These are phyloP conservation scores for Penicillium sp. DNA, from an alignment of 2,329 filamentous ascomycete genomes.

Conservation along the genomic window DNA sequence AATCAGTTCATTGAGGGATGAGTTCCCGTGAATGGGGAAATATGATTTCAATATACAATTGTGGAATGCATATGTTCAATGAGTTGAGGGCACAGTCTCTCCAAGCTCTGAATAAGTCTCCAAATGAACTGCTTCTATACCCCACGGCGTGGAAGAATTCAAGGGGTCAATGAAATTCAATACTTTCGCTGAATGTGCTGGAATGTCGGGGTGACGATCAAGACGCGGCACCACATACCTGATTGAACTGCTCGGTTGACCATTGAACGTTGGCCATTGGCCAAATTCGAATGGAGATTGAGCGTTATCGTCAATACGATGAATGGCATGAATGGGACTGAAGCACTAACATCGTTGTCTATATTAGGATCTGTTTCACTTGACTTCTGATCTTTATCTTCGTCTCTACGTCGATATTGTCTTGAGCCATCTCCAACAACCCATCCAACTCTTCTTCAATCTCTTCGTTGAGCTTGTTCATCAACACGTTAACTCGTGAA, in stretches of 20 bases:
- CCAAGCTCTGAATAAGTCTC: slow-evolving; percentile 11
- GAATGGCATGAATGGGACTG: not conserved
- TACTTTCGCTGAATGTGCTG: slow-evolving; percentile 16
- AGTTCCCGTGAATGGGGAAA: slow-evolving; percentile 3
- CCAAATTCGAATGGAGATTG: not conserved
- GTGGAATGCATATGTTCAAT: slow-evolving; percentile 16
- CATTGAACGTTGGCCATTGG: not conserved
- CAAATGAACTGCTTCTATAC: slow-evolving; percentile 9
- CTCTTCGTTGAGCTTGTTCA: slow-evolving; percentile 28
- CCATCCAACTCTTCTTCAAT: slow-evolving; percentile 17
- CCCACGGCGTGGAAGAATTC: not conserved
- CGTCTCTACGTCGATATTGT: slow-evolving; percentile 21
- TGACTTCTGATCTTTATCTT: slow-evolving; percentile 5
- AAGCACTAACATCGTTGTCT: slow-evolving; percentile 3
- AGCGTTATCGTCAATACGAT: not conserved
- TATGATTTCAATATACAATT: slow-evolving; percentile 11
- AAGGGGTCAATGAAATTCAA: slow-evolving; percentile 19
- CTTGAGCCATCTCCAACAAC: slow-evolving; percentile 25
- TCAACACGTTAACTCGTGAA: slow-evolving; percentile 32
- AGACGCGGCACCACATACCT: slow-evolving; percentile 25
- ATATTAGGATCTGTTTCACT: slow-evolving; percentile 3
- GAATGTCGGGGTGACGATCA: slow-evolving; percentile 12
- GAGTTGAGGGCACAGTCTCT: not conserved
- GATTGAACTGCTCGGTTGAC: not conserved
- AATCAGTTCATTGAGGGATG: not conserved